Evolutionary conservation across 345 rosid genomes (phyloP).

Genomic region (Boechera divaricarpa): DNA sequence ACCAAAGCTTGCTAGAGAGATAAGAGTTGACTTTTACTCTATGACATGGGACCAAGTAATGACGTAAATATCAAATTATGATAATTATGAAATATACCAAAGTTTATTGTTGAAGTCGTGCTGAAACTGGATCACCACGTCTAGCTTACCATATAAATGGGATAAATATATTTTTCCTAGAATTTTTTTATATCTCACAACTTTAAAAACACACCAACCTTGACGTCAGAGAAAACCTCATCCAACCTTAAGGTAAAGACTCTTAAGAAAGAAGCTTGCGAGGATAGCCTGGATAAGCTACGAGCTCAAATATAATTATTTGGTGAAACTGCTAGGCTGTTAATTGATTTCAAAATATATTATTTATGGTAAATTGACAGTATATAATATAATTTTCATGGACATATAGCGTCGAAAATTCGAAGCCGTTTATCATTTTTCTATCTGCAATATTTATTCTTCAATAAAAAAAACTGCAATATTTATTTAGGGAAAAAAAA

Average conservation of each 20-base stretch:
- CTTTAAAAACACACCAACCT: slow-evolving; percentile 1
- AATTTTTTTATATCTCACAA: background rate
- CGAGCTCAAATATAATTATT: background rate
- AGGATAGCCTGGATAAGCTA: background rate
- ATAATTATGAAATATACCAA: background rate
- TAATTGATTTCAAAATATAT: background rate
- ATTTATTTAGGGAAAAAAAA: background rate
- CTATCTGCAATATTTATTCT: background rate
- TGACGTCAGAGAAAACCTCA: slow-evolving; percentile 7
- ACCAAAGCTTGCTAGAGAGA: slow-evolving; percentile 31
- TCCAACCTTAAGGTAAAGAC: background rate
- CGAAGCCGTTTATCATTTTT: background rate
- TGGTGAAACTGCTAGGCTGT: background rate
- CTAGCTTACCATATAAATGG: slow-evolving; percentile 6
- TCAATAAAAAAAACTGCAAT: too few species aligned
- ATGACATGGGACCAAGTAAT: slow-evolving; percentile 8
- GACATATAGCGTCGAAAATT: background rate
- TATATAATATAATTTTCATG: background rate
- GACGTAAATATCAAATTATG: slow-evolving; percentile 17
- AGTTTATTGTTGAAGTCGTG: slow-evolving; percentile 19
- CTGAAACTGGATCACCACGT: slow-evolving; percentile 28
- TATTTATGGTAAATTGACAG: background rate
- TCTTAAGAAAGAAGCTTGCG: background rate
- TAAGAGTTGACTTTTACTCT: slow-evolving; percentile 36
- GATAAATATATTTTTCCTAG: background rate